Evolutionary conservation across 352 stramenopile genomes (phyloP).

Genomic region (Blastocystis sp.): DNA sequence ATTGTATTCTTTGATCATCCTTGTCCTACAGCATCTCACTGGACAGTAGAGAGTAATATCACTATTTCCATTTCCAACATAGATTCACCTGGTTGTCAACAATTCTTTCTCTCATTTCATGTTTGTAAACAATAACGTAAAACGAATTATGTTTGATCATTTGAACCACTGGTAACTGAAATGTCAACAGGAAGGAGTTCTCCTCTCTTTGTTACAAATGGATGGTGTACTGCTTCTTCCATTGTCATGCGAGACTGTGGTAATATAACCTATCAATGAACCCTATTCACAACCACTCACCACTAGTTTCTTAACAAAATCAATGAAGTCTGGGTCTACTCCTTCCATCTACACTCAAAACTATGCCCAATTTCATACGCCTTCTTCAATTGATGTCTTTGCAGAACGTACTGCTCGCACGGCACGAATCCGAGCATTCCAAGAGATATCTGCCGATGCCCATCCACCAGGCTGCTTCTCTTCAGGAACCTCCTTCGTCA

Average conservation of each 20-base stretch:
- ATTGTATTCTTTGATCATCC: neutral
- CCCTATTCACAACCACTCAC: neutral
- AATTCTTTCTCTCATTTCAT: slow-evolving; percentile 5
- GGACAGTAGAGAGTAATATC: neutral
- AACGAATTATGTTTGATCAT: neutral
- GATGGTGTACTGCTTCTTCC: slow-evolving; percentile 78
- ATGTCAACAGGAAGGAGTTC: slow-evolving; percentile 47
- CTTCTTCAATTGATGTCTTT: slow-evolving; percentile 55
- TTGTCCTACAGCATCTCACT: neutral
- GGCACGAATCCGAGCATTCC: slow-evolving; percentile 24
- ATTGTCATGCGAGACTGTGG: slow-evolving; percentile 79
- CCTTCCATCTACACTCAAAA: slow-evolving; percentile 16
- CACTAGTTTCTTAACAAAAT: slow-evolving; percentile 74
- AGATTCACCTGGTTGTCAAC: neutral
- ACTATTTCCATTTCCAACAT: neutral
- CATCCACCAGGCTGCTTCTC: slow-evolving; percentile 65
- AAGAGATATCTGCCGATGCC: slow-evolving; percentile 64
- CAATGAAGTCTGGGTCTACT: slow-evolving; percentile 71
- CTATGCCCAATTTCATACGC: neutral
- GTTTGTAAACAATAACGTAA: slow-evolving; percentile 20
- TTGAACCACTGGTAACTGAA: slow-evolving; percentile 21
- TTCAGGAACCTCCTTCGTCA: slow-evolving; percentile 51
- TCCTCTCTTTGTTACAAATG: slow-evolving; percentile 75
- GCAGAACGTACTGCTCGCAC: slow-evolving; percentile 36
- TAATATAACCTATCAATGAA: slow-evolving; percentile 71